Evolutionary conservation across 805 yeast species (phyloP), one percentile per base, ranked within the genome.

Genomic region (Metschnikowia picachoensis): DNA sequence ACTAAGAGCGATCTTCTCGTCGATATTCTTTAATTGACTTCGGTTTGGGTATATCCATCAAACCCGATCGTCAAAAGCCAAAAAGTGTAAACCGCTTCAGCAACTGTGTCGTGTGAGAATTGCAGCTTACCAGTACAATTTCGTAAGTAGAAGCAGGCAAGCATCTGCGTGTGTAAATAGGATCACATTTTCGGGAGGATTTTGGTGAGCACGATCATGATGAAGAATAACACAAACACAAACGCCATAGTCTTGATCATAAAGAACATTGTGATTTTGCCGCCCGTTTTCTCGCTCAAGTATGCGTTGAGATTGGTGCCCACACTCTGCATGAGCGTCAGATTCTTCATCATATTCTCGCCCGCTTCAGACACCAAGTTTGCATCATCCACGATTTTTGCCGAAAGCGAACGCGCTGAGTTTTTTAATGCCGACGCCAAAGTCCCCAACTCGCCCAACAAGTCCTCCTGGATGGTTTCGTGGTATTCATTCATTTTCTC

Each of bases 351-450:
- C 57, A 72, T 57, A 46, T 61, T 67, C 25, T 68, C 73, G 39
- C 63, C 59, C 1, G 76, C 64, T 37, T 62, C 61, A 13, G 62
- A 53, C 27, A 72, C 56, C n/a, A 67, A 53, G 25, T 50, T 58
- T 17, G 65, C 55, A 50, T 72, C 76, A 31, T 65, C 73, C 16
- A 55, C 55, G 20, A 68, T 58, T 49, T 58, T 73, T 47, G 57
- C 60, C 51, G 69, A 78, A 15, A 70, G 68, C 7, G 58, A 55
- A 29, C 68, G 51, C 1, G 84, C 83, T 15, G 79, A 75, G 25
- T 62, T 59, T 50, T 75, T 78, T 51, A 80, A 69, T 8, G 67
- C 61, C 8, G 69, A 55, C 0, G 82, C 80, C 62, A 80, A 69
- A 15, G 66, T 72, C 3, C 74, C 58, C 40, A 80, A 64, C 35